Evolutionary conservation across 148 eudicot genomes (phyloP), one percentile per base, ranked within the genome.

Genomic region (Gaultheria prostrata): DNA sequence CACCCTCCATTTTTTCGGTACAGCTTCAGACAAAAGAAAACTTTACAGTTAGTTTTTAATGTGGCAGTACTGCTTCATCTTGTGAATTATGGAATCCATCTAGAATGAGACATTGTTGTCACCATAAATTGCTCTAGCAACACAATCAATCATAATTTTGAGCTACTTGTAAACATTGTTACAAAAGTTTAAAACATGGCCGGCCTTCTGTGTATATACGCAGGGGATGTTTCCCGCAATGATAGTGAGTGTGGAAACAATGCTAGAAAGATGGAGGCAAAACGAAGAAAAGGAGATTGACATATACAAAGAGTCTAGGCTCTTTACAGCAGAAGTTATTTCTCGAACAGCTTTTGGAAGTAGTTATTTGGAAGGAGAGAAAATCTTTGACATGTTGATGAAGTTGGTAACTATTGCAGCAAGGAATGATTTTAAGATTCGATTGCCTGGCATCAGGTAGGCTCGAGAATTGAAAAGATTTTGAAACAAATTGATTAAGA

Each of bases 321-420:
- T 61, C 3, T n/a, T 80, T 11, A 59, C 82, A 17, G 26, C 71
- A 21, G 82, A 80, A 33, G 46, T 80, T 9, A 80, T 80, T 35
- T 59, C 82, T 1, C 20, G 81, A 21, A 78, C 81, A 33, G 81
- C 81, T 18, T 78, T 78, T 56, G 81, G 81, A 20, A 80, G 82
- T 12, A 80, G 82, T 48, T 80, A 33, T 11, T 3, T 20, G 53
- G 82, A 80, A 80, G 73, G 82, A 1, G 6, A 80, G 72, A 80
- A 80, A 35, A 80, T 43, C 26, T 80, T 59, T 26, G 54, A 80
- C 14, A 80, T 80, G 82, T 12, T 80, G 32, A 43, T 2, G 20
- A 12, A 39, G 28, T 12, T 80, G 72, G 53, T 11, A 6, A 21
- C 26, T 8, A 59, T 21, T 7, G 3, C 6, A 26, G 53, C 4